Evolutionary conservation across 176 grass and related monocot genomes (phyloP).

Genomic region (Carex littledalei): DNA sequence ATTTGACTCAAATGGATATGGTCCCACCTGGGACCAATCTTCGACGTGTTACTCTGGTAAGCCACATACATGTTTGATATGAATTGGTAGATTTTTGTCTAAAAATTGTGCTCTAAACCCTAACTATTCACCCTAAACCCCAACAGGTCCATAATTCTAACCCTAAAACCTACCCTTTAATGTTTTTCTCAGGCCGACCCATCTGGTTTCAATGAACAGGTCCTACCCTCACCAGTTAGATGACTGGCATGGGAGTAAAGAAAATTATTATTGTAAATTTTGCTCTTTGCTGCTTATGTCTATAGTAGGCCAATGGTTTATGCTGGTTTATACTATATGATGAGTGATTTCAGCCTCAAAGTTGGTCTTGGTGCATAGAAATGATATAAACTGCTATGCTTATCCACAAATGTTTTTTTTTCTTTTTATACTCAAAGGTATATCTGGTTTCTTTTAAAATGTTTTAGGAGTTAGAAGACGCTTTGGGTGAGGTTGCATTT

Average conservation of each 20-base stretch:
- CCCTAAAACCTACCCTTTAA: not conserved
- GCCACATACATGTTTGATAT: not conserved
- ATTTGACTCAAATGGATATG: slow-evolving; percentile 83
- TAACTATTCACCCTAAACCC: not conserved
- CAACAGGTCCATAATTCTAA: not conserved
- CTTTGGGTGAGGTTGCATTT: slow-evolving; percentile 72
- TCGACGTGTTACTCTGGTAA: slow-evolving; percentile 82
- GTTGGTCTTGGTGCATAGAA: not conserved
- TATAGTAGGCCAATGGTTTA: not conserved
- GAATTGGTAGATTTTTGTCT: not conserved
- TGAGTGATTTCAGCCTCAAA: not conserved
- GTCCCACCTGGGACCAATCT: slow-evolving; percentile 77
- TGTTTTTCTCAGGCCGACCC: not conserved
- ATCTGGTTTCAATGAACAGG: not conserved
- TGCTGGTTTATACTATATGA: not conserved
- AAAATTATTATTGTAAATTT: not conserved
- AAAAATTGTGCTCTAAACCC: not conserved
- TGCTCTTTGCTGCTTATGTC: not conserved
- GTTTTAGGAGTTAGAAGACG: slow-evolving; percentile 79
- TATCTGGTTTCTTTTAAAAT: slow-evolving; percentile 7
- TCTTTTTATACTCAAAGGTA: not conserved
- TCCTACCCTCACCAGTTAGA: not conserved
- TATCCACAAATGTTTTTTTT: not conserved
- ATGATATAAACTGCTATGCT: not conserved
- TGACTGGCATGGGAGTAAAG: not conserved